Base-by-base conservation (phyloP, 2,329 filamentous ascomycete genomes). In the Fusarium domesticum region DNA sequence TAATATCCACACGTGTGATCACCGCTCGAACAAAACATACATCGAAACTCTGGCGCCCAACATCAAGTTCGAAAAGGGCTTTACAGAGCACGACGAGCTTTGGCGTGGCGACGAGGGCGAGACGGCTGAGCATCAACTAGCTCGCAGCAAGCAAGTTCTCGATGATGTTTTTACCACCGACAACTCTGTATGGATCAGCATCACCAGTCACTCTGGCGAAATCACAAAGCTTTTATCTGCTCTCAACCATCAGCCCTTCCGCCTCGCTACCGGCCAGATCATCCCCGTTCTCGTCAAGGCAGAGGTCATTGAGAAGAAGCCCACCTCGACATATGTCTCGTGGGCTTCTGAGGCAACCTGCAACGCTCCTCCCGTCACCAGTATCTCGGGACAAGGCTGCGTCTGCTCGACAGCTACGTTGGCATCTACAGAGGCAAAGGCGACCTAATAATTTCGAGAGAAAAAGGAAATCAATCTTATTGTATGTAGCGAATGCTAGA, bases 1-100 rank as follows among this genome's bases (percentile, higher is more conserved):
- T 43, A 81, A 76, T 42, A 77, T 81, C 33, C 84, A 87, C 59
- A 86, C 83, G 0, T 89, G 85, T 60, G 81, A 88, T 64, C 73
- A 77, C 20, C 73, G 84, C 8, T 76, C 75, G 17, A 76, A 66
- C 54, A 76, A 72, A 56, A 71, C 74, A 1, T 72, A 73, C 45
- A 81, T 87, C 48, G 64, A 67, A 14, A 49, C 65, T 3, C 67
- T 72, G 4, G 79, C 80, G 37, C 81, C 80, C 0, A 60, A 53
- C 1, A 83, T 75, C 57, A 56, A 54, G 5, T 78, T 87, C 37
- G 84, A 87, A 63, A 60, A 66, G 1, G 80, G 78, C 0, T 87
- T 89, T 55, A 60, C 71, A 0, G 83, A 87, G 59, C 35, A 73
- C 2, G 74, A 77, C 47, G 53, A 65, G 52, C 64, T 75, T 12